Evolutionary conservation across 2,329 filamentous ascomycete species (phyloP), one percentile per base, ranked within the genome.

Genomic region (Colletotrichum musicola): DNA sequence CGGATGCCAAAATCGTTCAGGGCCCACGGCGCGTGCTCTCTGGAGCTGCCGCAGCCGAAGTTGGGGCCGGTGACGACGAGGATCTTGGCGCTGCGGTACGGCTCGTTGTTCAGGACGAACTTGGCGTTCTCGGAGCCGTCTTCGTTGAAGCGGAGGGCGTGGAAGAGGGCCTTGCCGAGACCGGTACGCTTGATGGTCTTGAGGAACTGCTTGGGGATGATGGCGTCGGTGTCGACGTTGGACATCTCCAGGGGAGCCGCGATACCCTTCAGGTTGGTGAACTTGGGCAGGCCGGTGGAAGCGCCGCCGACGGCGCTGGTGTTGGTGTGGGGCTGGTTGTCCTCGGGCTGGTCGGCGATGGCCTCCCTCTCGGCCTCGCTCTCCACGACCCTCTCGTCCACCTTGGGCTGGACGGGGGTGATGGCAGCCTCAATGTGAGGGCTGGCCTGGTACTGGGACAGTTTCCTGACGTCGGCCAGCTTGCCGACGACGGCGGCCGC

Each of bases 171-270:
- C 25, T 85, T 88, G 67, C 95, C 95, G 10, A 99, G 92, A 72
- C 96, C 96, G 1, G 95, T 97, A 68, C 96, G 93, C 88, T 98
- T 98, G 83, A 98, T 98, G 47, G 96, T 99, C 86, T 98, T 99
- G 72, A 99, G 88, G 85, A 98, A 99, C 80, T 99, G 96, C 83
- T 99, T 99, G 72, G 96, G 96, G 74, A 99, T 99, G 81, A 98
- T 98, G 77, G 95, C 95, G 76, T 99, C 96, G n/a, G 96, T 99
- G 83, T 99, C 96, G 74, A 98, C 90, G 80, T 99, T 99, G 73
- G 92, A 87, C 75, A 92, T 90, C 71, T 97, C 93, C 81, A 99
- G 84, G 2, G 94, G 93, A 12, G 95, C 96, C 1, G 94, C 94
- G 72, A 95, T 91, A 66, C 95, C 96, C 82, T 92, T 95, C 74